These are phyloP conservation scores for Heteromeles arbutifolia DNA, from an alignment of 306 rosid genomes.

Conservation along the genomic window DNA sequence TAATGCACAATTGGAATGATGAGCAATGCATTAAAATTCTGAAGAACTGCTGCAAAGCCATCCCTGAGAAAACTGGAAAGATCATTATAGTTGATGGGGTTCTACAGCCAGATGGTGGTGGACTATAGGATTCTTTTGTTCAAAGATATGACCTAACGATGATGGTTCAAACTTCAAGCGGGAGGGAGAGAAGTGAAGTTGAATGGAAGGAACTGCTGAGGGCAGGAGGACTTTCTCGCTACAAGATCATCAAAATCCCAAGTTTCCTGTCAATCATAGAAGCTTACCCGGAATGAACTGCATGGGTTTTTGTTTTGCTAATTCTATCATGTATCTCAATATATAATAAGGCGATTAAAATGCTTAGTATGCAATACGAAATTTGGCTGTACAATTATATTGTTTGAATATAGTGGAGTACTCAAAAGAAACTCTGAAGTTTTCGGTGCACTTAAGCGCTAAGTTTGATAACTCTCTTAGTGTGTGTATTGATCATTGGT, in stretches of 20 bases:
- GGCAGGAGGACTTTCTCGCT: slow-evolving; percentile 42
- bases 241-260: slow-evolving; percentile 43
- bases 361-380: too few relatives aligned
- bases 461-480: too few relatives aligned
- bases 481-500: too few relatives aligned
- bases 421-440: too few relatives aligned
- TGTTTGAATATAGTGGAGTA: too few relatives aligned
- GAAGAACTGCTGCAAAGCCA: slow-evolving; percentile 48
- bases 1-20: slow-evolving; percentile 18
- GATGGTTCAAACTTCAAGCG: slow-evolving; percentile 15
- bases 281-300: slow-evolving; percentile 1
- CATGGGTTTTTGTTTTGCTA: background rate
- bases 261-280: slow-evolving; percentile 7
- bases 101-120: slow-evolving; percentile 16
- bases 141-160: slow-evolving; percentile 38
- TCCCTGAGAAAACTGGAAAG: slow-evolving; percentile 40
- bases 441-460: too few relatives aligned
- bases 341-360: background rate
- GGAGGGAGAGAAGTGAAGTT: slow-evolving; percentile 42
- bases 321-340: background rate
- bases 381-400: too few relatives aligned
- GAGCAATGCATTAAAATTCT: slow-evolving; percentile 46
- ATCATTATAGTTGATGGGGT: slow-evolving; percentile 36
- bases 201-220: slow-evolving; percentile 45
- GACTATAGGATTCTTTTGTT: slow-evolving; percentile 14